phyloP scores from a whole-genome alignment of 768 basidiomycete species.

The Termitomyces sp. region DNA sequence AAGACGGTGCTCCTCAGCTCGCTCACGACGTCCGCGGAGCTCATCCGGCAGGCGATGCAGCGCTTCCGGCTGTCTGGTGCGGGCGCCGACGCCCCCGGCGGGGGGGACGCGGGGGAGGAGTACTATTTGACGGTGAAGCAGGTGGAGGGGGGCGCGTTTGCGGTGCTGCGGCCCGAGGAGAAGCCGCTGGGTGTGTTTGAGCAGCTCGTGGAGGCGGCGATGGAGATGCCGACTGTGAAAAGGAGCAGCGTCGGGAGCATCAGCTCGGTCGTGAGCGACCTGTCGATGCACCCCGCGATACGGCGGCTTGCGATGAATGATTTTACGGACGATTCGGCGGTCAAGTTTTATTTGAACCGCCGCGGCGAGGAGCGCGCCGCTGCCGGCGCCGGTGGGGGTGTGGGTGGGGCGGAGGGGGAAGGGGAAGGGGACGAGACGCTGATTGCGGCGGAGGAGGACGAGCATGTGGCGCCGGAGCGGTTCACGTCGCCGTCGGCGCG shows the following conservation, averaged over 20 bases:
- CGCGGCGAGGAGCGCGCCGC: slow-evolving; percentile 35
- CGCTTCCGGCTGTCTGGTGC: slow-evolving; percentile 83
- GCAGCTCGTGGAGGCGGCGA: slow-evolving; percentile 72
- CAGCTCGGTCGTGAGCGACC: slow-evolving; percentile 86
- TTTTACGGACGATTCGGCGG: slow-evolving; percentile 93
- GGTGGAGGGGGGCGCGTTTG: slow-evolving; percentile 81
- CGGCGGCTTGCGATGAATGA: slow-evolving; percentile 94
- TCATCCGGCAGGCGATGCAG: slow-evolving; percentile 90
- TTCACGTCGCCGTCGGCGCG: slow-evolving; percentile 80
- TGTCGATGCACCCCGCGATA: slow-evolving; percentile 95
- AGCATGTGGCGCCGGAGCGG: slow-evolving; percentile 61
- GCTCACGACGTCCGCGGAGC: slow-evolving; percentile 76
- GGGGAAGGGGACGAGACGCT: slow-evolving; percentile 36
- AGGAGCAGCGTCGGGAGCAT: slow-evolving; percentile 92
- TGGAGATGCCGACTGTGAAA: slow-evolving; percentile 83
- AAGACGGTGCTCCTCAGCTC: slow-evolving; percentile 94
- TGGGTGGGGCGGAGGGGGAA: slow-evolving; percentile 34
- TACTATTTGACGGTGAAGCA: slow-evolving; percentile 95
- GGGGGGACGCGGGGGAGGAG: slow-evolving; percentile 27
- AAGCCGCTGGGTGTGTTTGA: slow-evolving; percentile 90
- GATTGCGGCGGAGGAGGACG: too few species aligned
- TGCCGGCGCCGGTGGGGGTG: too few species aligned
- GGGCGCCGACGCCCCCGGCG: slow-evolving; percentile 2
- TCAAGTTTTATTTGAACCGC: slow-evolving; percentile 93
- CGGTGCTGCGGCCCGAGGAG: slow-evolving; percentile 65